These are phyloP conservation scores for Pseudopyrenochaeta lycopersici DNA, from an alignment of 2,329 filamentous ascomycete genomes.

Conservation along the genomic window DNA sequence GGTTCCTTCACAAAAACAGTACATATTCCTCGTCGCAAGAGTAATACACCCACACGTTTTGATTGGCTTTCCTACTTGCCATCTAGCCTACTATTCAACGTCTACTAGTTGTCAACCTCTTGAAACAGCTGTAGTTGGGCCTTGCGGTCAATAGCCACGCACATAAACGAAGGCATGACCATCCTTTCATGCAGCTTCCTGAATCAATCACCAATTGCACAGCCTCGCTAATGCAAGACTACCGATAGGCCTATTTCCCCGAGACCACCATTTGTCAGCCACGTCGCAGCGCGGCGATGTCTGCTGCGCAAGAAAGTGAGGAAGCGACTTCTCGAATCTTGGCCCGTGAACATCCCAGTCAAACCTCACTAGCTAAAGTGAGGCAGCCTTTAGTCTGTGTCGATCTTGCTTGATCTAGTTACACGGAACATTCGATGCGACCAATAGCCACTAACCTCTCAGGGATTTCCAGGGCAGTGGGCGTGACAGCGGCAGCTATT, in stretches of 20 bases:
- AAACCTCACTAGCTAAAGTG: background rate
- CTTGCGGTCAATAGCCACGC: no score
- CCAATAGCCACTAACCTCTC: no score
- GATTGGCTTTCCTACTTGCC: background rate
- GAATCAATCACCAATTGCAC: background rate
- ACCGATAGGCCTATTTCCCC: background rate
- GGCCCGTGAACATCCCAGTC: background rate
- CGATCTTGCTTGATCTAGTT: background rate
- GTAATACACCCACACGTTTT: no score
- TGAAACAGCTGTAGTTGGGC: no score
- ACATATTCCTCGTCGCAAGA: no score
- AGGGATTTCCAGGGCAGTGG: no score
- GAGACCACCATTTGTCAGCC: conserved; percentile 5
- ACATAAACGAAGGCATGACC: background rate
- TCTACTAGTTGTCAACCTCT: no score
- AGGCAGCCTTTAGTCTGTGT: background rate
- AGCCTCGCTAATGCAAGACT: conserved; percentile 1
- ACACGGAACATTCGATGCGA: background rate
- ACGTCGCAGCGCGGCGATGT: conserved; percentile 4
- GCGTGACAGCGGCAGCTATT: no score
- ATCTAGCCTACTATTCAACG: no score
- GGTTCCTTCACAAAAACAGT: no score
- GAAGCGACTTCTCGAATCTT: no score
- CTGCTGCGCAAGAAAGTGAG: background rate
- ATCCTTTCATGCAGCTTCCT: background rate